Conservation (phyloP, 768 basidiomycete genomes). For the Hydnum rufescens region DNA sequence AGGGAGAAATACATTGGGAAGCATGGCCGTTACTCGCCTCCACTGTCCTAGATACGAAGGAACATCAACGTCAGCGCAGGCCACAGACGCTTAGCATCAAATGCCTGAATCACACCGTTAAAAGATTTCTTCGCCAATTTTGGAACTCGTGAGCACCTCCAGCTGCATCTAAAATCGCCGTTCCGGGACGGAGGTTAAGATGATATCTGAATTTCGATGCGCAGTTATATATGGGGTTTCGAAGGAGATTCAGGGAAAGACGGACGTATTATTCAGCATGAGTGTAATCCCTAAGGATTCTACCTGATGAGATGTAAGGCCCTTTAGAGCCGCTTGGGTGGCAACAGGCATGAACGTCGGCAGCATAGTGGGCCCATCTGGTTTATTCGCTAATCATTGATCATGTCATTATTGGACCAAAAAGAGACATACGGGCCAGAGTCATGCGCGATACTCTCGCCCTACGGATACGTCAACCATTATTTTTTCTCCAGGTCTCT, state of each 20-base stretch:
- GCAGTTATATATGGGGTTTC: constrained; percentile 26
- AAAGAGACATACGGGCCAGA: constrained; percentile 40
- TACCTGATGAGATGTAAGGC: constrained; percentile 68
- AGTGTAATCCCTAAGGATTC: constrained; percentile 30
- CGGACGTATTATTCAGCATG: constrained; percentile 5
- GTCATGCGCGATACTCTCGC: constrained; percentile 77
- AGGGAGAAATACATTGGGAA: not conserved
- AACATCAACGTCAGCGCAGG: not conserved
- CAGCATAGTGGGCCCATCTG: constrained; percentile 64
- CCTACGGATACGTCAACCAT: constrained; percentile 13
- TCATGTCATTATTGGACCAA: constrained; percentile 4
- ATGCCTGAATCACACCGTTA: constrained; percentile 34
- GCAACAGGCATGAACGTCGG: constrained; percentile 92
- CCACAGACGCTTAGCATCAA: constrained; percentile 1
- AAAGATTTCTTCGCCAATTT: constrained; percentile 67
- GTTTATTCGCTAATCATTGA: constrained; percentile 5
- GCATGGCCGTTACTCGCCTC: constrained; percentile 24
- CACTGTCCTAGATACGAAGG: constrained; percentile 64
- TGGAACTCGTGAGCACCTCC: constrained; percentile 85
- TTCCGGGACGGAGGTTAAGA: constrained; percentile 68
- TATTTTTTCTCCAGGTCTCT: not conserved
- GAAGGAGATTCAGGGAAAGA: not conserved
- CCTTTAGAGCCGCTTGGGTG: constrained; percentile 83
- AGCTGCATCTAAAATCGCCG: constrained; percentile 45
- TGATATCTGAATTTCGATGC: constrained; percentile 32